Evolutionary conservation across 371 early-diverging fungal species (phyloP).

Genomic region (Parasitella parasitica): DNA sequence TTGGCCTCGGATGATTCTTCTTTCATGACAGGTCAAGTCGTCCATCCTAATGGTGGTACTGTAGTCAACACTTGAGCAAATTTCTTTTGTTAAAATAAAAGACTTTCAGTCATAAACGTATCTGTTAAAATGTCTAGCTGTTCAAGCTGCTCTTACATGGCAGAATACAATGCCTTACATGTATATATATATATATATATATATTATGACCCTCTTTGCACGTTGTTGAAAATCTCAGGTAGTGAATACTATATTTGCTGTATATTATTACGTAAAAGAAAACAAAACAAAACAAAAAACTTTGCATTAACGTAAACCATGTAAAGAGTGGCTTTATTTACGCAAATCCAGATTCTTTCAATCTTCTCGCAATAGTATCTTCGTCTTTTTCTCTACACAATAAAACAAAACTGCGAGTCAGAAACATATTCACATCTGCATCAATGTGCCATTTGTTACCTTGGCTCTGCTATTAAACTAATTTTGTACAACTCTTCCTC

Average conservation of each 20-base stretch:
- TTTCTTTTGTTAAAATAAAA: neutral
- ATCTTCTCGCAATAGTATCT: conserved; percentile 31
- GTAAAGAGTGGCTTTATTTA: too few species aligned
- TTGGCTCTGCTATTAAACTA: conserved; percentile 82
- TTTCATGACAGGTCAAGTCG: conserved; percentile 66
- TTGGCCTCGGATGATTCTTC: conserved; percentile 61
- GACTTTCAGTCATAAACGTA: too few species aligned
- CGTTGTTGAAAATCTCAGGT: too few species aligned
- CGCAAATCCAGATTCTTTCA: conserved; percentile 31
- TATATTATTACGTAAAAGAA: too few species aligned
- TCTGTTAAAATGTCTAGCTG: too few species aligned
- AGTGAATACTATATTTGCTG: too few species aligned
- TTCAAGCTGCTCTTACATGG: too few species aligned
- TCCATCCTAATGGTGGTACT: conserved; percentile 53
- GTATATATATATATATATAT: too few species aligned
- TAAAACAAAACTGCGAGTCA: neutral
- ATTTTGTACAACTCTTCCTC: conserved; percentile 66
- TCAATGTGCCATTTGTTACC: conserved; percentile 29
- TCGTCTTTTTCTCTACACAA: conserved; percentile 29
- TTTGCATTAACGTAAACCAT: too few species aligned
- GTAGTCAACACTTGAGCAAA: conserved; percentile 39
- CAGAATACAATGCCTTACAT: too few species aligned
- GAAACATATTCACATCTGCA: neutral
- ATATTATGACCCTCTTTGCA: too few species aligned
- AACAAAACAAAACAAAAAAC: neutral